Evolutionary conservation across 2,329 filamentous ascomycete species (phyloP).

Genomic region (Penicillium sp.): DNA sequence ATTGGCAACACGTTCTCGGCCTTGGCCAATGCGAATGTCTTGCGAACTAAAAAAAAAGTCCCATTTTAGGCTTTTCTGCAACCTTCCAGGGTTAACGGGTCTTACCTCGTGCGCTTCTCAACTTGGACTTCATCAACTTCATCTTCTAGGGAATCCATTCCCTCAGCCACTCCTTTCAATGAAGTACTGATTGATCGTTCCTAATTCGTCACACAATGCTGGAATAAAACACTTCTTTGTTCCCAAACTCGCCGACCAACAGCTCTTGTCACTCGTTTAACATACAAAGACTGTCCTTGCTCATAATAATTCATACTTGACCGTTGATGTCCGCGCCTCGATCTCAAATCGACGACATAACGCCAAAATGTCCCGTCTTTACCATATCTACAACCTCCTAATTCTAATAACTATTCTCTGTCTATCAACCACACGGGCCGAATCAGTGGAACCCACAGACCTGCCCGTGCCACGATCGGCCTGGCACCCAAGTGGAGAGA

Average conservation of each 20-base stretch:
- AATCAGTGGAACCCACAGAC: slow-evolving; percentile 6
- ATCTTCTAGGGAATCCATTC: not conserved
- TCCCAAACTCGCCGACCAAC: not conserved
- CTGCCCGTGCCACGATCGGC: slow-evolving; percentile 12
- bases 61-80: not conserved
- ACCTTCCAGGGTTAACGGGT: not conserved
- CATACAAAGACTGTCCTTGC: slow-evolving; percentile 2
- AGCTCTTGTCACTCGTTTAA: not conserved
- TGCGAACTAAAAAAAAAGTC: not conserved
- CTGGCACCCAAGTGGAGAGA: slow-evolving; percentile 18
- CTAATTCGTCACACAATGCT: not conserved
- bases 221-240: slow-evolving; percentile 4
- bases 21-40: slow-evolving; percentile 10
- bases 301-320: not conserved
- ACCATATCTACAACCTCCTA: slow-evolving; percentile 18
- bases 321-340: not conserved
- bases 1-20: slow-evolving; percentile 10
- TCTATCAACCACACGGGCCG: slow-evolving; percentile 16
- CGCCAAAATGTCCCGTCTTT: slow-evolving; percentile 11
- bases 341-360: not conserved
- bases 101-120: not conserved
- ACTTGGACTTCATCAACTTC: not conserved
- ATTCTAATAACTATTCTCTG: slow-evolving; percentile 26
- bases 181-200: not conserved
- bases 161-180: not conserved